Conservation (phyloP, 495 filamentous ascomycete species). For the Aspergillus diversus region DNA sequence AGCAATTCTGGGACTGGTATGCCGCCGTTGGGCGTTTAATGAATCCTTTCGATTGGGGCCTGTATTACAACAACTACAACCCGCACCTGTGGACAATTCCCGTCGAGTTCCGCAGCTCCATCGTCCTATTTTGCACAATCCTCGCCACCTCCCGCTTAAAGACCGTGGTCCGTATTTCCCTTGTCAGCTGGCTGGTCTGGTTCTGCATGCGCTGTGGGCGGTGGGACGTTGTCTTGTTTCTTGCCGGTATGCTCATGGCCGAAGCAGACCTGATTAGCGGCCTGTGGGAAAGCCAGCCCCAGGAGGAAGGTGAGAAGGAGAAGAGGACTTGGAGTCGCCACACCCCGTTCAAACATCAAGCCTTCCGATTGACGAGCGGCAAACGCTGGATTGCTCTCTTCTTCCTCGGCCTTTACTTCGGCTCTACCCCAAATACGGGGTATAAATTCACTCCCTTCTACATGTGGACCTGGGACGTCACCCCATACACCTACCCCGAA, state of each 20-base stretch:
- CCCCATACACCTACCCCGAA: constrained; percentile 46
- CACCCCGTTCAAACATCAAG: constrained; percentile 30
- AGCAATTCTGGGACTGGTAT: constrained; percentile 54
- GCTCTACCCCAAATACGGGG: constrained; percentile 47
- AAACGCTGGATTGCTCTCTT: constrained; percentile 59
- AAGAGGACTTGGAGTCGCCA: constrained; percentile 31
- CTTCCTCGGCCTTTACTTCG: constrained; percentile 46
- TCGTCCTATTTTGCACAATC: constrained; percentile 65
- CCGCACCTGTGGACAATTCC: constrained; percentile 77
- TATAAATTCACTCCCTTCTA: constrained; percentile 51
- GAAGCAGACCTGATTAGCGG: constrained; percentile 58
- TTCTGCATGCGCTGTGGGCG: constrained; percentile 62
- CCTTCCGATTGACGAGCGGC: constrained; percentile 45
- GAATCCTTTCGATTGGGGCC: constrained; percentile 58
- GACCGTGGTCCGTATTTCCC: constrained; percentile 47
- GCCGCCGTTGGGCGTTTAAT: constrained; percentile 50
- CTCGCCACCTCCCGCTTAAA: constrained; percentile 57
- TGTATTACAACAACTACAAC: constrained; percentile 62
- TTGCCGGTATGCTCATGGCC: constrained; percentile 62
- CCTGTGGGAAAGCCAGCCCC: constrained; percentile 39
- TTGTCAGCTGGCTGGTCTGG: constrained; percentile 49
- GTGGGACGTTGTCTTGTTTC: constrained; percentile 63
- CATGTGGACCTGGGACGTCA: constrained; percentile 45
- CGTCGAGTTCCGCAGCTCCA: constrained; percentile 66
- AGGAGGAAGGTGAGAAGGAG: constrained; percentile 15